Conservation (phyloP, 352 stramenopile genomes). For the Salisapilia sapeloensis region DNA sequence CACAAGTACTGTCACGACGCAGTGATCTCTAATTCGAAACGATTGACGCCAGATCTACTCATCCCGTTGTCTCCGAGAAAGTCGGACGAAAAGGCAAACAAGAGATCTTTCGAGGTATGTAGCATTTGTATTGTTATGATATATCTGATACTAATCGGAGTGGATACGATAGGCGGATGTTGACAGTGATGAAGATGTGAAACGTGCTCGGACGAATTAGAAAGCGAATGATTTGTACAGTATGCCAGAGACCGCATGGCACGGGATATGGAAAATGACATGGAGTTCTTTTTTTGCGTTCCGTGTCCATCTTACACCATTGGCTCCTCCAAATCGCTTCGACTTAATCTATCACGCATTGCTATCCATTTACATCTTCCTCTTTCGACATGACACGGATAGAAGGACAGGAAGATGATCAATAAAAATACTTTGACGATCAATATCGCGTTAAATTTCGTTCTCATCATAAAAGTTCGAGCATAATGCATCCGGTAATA, state of each 20-base stretch:
- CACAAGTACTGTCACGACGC: conserved; percentile 84
- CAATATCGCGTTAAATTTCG: no score
- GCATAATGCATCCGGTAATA: conserved; percentile 30
- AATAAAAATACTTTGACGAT: no score
- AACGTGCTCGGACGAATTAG: conserved; percentile 40
- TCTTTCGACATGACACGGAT: no score
- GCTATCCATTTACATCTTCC: no score
- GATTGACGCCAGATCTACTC: conserved; percentile 54
- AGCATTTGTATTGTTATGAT: conserved; percentile 1
- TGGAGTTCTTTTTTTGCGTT: no score
- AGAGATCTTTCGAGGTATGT: conserved; percentile 30
- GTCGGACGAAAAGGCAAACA: conserved; percentile 9
- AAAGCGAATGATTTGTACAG: no score
- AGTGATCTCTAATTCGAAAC: conserved; percentile 64
- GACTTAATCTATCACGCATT: no score
- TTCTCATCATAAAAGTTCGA: conserved; percentile 21
- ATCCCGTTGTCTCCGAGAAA: conserved; percentile 25
- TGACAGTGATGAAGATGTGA: conserved; percentile 52
- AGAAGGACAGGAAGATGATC: no score
- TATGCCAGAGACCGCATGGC: no score
- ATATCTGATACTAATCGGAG: conserved; percentile 2
- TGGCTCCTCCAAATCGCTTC: no score
- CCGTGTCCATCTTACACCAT: no score
- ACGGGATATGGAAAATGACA: no score
- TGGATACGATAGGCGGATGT: conserved; percentile 10